Conservation (phyloP, 1,284 basidiomycete genomes). For the Peniophora sp. region DNA sequence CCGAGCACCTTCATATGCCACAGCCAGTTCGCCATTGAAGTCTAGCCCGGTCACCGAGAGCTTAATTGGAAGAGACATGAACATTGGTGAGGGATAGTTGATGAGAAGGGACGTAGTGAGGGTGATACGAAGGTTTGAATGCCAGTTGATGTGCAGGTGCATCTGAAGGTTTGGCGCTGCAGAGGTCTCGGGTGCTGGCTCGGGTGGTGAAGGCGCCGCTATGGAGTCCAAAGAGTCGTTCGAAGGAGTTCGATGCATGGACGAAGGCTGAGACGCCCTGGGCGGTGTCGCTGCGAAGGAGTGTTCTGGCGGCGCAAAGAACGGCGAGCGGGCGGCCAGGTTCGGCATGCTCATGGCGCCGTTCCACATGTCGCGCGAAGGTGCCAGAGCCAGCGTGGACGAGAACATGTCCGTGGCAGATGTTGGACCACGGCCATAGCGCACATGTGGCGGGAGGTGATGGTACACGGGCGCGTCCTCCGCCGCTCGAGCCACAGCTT, state of each 20-base stretch:
- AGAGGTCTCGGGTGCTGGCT: constrained; percentile 17
- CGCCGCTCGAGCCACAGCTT: constrained; percentile 35
- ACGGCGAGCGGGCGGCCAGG: constrained; percentile 2
- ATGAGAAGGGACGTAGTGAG: constrained; percentile 91
- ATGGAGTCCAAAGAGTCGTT: constrained; percentile 3
- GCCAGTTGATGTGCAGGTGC: constrained; percentile 69
- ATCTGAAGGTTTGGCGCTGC: constrained; percentile 65
- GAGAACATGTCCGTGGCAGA: constrained; percentile 42
- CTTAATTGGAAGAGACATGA: constrained; percentile 94
- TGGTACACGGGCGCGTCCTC: constrained; percentile 58
- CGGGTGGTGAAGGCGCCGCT: not conserved
- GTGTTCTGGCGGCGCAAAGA: constrained; percentile 25
- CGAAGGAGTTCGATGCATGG: not conserved
- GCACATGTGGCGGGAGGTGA: constrained; percentile 61
- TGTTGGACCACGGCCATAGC: constrained; percentile 51
- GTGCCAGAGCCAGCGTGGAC: constrained; percentile 41
- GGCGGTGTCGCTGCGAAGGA: constrained; percentile 18
- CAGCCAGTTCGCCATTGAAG: constrained; percentile 79
- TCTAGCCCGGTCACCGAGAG: constrained; percentile 84
- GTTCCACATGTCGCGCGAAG: constrained; percentile 42
- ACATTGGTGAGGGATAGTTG: constrained; percentile 90
- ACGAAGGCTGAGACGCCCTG: constrained; percentile 7
- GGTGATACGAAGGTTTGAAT: constrained; percentile 72
- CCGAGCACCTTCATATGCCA: constrained; percentile 85
- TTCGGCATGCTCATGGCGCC: constrained; percentile 21